phyloP scores from a whole-genome alignment of 169 alveolate genomes.

The Eimeria mitis region DNA sequence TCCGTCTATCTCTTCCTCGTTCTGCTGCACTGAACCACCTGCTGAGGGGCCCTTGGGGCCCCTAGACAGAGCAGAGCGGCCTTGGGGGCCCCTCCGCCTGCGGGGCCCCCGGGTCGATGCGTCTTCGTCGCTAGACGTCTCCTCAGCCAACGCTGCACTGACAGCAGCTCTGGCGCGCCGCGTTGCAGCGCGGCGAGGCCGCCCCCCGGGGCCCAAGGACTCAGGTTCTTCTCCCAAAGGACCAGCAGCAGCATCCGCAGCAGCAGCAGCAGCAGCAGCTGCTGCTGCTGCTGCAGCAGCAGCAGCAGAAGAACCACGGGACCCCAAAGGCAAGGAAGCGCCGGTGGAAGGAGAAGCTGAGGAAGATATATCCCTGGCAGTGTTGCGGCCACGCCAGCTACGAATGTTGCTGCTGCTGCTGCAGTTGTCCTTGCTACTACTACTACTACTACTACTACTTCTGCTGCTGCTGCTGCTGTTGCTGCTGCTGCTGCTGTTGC shows the following conservation, averaged over 20 bases:
- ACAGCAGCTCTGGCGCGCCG: slow-evolving; percentile 55
- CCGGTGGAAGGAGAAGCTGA: neutral
- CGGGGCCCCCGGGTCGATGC: neutral
- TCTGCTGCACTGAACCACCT: neutral
- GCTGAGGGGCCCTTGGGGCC: neutral
- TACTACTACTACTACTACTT: neutral
- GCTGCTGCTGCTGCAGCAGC: neutral
- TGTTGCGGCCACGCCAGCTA: neutral
- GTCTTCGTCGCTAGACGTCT: slow-evolving; percentile 6
- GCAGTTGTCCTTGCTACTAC: neutral
- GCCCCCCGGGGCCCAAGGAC: neutral
- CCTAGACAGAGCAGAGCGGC: neutral
- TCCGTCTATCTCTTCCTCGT: neutral
- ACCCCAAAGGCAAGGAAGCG: neutral
- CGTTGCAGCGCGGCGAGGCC: slow-evolving; percentile 50
- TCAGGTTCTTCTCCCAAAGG: neutral
- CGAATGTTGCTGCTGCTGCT: slow-evolving; percentile 9
- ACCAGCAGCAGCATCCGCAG: neutral
- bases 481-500: slow-evolving; percentile 27
- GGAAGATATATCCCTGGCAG: neutral
- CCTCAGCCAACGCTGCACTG: slow-evolving; percentile 29
- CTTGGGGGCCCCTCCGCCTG: neutral
- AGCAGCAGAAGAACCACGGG: neutral
- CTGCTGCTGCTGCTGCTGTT: neutral
- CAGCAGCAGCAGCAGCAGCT: neutral